Conservation (phyloP, 306 rosid genomes). For the Canavalia ensiformis region DNA sequence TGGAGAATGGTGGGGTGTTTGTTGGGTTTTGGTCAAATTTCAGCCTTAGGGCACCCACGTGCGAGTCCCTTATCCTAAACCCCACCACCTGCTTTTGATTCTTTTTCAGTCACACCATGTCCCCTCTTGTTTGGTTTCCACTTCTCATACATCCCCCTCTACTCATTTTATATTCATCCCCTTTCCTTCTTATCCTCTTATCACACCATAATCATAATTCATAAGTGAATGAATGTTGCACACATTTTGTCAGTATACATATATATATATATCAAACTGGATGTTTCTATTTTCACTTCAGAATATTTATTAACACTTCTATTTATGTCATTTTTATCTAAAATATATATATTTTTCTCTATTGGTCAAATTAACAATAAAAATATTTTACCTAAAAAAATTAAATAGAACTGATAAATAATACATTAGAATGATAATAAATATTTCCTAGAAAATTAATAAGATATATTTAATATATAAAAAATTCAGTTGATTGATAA, state of each 20-base stretch:
- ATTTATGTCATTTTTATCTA: too few relatives aligned
- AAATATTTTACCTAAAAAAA: too few relatives aligned
- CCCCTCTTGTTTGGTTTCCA: slow-evolving; percentile 42
- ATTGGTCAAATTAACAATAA: too few relatives aligned
- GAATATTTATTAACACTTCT: too few relatives aligned
- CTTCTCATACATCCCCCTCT: slow-evolving; percentile 35
- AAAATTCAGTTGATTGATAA: not conserved
- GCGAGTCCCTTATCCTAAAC: slow-evolving; percentile 70
- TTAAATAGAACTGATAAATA: too few relatives aligned
- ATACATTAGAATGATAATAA: too few relatives aligned
- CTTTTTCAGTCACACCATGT: slow-evolving; percentile 47
- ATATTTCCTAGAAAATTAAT: too few relatives aligned
- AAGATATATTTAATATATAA: not conserved
- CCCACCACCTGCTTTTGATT: slow-evolving; percentile 57
- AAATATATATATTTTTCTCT: too few relatives aligned
- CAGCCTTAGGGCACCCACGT: slow-evolving; percentile 80
- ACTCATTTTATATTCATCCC: slow-evolving; percentile 9
- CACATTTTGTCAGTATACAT: not conserved
- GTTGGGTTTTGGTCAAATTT: slow-evolving; percentile 57
- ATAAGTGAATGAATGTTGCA: not conserved
- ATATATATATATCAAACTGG: not conserved
- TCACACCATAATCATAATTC: slow-evolving; percentile 6
- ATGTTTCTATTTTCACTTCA: too few relatives aligned
- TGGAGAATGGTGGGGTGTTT: slow-evolving; percentile 3
- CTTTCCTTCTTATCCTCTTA: slow-evolving; percentile 1